Evolutionary conservation across 257 asterid species (phyloP).

Genomic region (Fraxinus quadrangulata): DNA sequence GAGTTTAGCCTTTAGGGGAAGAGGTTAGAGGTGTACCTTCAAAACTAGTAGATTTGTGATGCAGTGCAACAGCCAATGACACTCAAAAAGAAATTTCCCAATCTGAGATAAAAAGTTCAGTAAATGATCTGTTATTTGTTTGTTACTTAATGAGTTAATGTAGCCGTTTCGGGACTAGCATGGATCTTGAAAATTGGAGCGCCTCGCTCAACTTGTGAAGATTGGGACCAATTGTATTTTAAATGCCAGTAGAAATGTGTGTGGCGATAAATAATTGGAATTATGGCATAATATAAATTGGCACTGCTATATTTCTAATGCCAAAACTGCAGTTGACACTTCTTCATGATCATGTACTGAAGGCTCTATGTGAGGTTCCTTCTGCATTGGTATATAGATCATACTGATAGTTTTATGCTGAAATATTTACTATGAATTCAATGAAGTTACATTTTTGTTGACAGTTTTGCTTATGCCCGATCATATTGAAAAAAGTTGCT

Average conservation of each 20-base stretch:
- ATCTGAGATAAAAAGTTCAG: not conserved
- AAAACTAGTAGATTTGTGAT: not conserved
- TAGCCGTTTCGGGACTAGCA: not conserved
- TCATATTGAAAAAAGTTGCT: not conserved
- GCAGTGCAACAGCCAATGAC: not conserved
- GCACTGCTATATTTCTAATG: no score
- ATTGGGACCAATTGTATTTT: not conserved
- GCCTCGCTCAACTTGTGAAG: not conserved
- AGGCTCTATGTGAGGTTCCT: not conserved
- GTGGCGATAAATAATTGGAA: not conserved
- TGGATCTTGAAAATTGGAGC: not conserved
- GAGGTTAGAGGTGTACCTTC: not conserved
- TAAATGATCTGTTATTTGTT: not conserved
- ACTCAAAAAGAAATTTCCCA: not conserved
- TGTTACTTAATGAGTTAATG: not conserved
- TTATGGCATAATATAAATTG: not conserved
- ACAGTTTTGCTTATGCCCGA: not conserved
- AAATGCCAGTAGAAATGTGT: not conserved
- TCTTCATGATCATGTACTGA: not conserved
- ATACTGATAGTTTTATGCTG: not conserved
- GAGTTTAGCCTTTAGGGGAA: not conserved
- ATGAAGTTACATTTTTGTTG: not conserved
- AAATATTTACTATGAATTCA: not conserved
- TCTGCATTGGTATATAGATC: not conserved
- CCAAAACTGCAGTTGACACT: not conserved